Evolutionary conservation across 1,284 basidiomycete species (phyloP).

Genomic region (Marasmius fiardii): DNA sequence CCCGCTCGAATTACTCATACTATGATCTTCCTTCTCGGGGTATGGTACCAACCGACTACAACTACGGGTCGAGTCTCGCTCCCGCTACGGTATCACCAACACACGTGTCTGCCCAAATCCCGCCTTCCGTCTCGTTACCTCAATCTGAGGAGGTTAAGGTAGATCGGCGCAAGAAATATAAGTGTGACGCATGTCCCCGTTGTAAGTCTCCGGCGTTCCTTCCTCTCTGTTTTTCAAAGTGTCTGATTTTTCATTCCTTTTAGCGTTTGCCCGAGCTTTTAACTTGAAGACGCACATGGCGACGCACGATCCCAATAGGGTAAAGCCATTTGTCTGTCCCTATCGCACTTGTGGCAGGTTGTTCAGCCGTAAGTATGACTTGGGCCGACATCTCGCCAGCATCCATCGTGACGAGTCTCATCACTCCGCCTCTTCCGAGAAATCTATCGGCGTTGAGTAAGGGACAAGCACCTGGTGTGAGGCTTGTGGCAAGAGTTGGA

Average conservation of each 20-base stretch:
- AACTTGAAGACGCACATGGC: slow-evolving; percentile 90
- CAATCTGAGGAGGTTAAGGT: slow-evolving; percentile 41
- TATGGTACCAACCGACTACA: slow-evolving; percentile 52
- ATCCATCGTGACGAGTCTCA: slow-evolving; percentile 73
- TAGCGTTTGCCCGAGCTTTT: slow-evolving; percentile 88
- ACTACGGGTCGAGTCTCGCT: slow-evolving; percentile 24
- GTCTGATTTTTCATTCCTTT: slow-evolving; percentile 10
- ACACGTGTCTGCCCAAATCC: slow-evolving; percentile 48
- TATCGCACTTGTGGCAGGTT: slow-evolving; percentile 79
- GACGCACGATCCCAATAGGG: slow-evolving; percentile 83
- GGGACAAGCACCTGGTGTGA: slow-evolving; percentile 69
- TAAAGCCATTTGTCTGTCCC: slow-evolving; percentile 82
- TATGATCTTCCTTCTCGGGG: slow-evolving; percentile 22
- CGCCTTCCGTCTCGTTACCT: slow-evolving; percentile 38
- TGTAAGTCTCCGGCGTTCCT: slow-evolving; percentile 36
- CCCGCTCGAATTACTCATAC: slow-evolving; percentile 42
- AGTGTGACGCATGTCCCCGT: slow-evolving; percentile 67
- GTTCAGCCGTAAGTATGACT: slow-evolving; percentile 87
- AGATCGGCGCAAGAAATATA: slow-evolving; percentile 74
- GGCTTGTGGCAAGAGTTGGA: slow-evolving; percentile 65
- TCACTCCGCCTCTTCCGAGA: slow-evolving; percentile 35
- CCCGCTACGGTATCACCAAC: slow-evolving; percentile 53
- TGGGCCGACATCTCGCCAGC: slow-evolving; percentile 81
- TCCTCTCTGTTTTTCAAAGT: not conserved
- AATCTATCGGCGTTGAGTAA: slow-evolving; percentile 59